These are phyloP conservation scores for Trichomonascaceae sp. DNA, from an alignment of 1,139 yeast species.

Conservation along the genomic window DNA sequence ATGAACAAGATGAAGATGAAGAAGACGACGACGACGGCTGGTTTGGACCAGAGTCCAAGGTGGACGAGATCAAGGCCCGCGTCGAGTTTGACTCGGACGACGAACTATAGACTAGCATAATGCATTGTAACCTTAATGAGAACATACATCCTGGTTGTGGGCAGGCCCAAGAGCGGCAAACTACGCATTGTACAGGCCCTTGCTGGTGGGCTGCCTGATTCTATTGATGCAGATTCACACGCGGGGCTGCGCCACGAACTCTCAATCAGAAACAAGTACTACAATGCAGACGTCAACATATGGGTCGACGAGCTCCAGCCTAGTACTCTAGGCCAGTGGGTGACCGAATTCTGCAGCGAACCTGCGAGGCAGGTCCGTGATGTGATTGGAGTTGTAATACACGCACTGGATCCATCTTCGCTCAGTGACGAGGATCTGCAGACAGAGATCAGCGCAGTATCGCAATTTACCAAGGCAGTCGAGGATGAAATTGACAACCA, in stretches of 20 bases:
- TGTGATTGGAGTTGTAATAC: constrained; percentile 27
- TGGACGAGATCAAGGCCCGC: constrained; percentile 10
- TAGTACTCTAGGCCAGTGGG: constrained; percentile 22
- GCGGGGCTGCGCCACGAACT: constrained; percentile 26
- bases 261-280: constrained; percentile 27
- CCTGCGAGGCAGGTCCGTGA: constrained; percentile 31
- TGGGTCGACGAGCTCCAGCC: constrained; percentile 32
- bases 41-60: constrained; percentile 29
- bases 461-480: constrained; percentile 11
- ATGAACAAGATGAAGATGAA: constrained; percentile 20
- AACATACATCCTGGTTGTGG: not conserved
- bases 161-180: not conserved
- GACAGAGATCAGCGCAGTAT: constrained; percentile 9
- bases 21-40: constrained; percentile 30
- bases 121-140: no score
- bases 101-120: no score
- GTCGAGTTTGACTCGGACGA: constrained; percentile 6
- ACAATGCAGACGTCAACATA: constrained; percentile 24
- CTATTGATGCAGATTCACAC: constrained; percentile 15
- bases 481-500: constrained; percentile 20
- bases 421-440: constrained; percentile 6
- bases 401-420: constrained; percentile 19
- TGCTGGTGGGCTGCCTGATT: constrained; percentile 7
- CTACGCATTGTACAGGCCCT: not conserved
- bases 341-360: constrained; percentile 21